Percentiles rank a stretch among this genome's conserved stretches.
phyloP scores from a whole-genome alignment of 116 monocot genomes.

The Trichopus zeylanicus region DNA sequence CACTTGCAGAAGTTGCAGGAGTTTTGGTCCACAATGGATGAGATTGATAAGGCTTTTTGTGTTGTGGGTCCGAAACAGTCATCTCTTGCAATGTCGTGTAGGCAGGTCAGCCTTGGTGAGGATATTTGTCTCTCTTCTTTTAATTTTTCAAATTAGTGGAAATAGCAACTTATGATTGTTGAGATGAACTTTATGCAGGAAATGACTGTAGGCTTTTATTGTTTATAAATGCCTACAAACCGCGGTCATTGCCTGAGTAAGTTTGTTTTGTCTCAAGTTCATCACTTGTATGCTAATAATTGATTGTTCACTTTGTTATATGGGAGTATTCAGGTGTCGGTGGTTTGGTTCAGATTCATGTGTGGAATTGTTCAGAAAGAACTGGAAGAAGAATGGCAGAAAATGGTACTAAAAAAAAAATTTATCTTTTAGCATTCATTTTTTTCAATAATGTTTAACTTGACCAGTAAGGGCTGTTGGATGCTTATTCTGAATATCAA shows the following conservation, averaged over 20 bases:
- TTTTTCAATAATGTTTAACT: too few species aligned
- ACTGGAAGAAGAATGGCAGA: slow-evolving; percentile 73
- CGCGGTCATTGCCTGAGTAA: slow-evolving; percentile 74
- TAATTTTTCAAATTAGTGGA: not conserved
- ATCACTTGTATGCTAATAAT: not conserved
- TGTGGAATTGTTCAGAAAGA: slow-evolving; percentile 40
- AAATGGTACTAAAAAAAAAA: slow-evolving; percentile 43
- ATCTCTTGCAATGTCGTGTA: slow-evolving; percentile 47
- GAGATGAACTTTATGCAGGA: slow-evolving; percentile 32
- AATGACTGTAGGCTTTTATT: slow-evolving; percentile 54
- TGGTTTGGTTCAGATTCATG: slow-evolving; percentile 56
- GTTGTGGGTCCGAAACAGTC: slow-evolving; percentile 48
- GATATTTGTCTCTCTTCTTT: not conserved
- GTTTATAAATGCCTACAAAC: slow-evolving; percentile 36
- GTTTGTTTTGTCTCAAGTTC: slow-evolving; percentile 9
- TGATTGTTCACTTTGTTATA: not conserved
- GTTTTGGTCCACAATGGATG: slow-evolving; percentile 77
- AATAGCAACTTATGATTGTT: not conserved
- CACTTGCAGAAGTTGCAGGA: slow-evolving; percentile 77
- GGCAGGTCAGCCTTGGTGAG: slow-evolving; percentile 65
- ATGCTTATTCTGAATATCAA: not conserved
- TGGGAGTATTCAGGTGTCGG: slow-evolving; percentile 41
- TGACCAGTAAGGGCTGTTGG: not conserved
- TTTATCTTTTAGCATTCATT: too few species aligned
- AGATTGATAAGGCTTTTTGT: slow-evolving; percentile 54